These are phyloP conservation scores for Neltuma alba DNA, from an alignment of 306 rosid genomes.

Conservation along the genomic window DNA sequence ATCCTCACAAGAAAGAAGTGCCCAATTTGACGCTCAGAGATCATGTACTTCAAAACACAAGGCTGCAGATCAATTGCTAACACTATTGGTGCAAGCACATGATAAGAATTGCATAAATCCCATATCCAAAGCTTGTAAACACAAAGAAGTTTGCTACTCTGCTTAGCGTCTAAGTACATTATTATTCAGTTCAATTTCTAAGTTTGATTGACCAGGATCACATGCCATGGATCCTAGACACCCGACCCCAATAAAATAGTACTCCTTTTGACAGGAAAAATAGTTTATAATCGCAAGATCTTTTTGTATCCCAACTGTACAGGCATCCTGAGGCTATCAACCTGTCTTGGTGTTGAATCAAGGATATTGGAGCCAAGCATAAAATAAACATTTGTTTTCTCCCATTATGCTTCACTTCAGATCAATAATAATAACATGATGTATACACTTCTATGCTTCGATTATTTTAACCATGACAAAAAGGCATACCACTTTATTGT, in stretches of 20 bases:
- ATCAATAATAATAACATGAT: background rate
- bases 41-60: background rate
- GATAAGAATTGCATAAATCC: slow-evolving; percentile 1
- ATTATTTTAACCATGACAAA: background rate
- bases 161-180: background rate
- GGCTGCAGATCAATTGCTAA: background rate
- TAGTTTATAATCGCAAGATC: background rate
- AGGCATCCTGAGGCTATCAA: background rate
- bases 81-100: background rate
- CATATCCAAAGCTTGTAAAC: background rate
- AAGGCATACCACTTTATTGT: background rate
- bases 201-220: slow-evolving; percentile 1
- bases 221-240: slow-evolving; percentile 3
- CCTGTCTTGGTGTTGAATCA: background rate
- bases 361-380: background rate
- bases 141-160: background rate
- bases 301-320: background rate
- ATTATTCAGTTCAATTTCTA: background rate
- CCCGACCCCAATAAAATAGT: slow-evolving; percentile 3
- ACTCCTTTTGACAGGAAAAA: background rate
- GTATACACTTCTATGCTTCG: background rate
- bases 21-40: background rate
- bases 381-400: background rate
- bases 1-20: background rate
- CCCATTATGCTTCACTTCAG: background rate